Conservation (phyloP, 805 yeast species). For the Candida michaelii region DNA sequence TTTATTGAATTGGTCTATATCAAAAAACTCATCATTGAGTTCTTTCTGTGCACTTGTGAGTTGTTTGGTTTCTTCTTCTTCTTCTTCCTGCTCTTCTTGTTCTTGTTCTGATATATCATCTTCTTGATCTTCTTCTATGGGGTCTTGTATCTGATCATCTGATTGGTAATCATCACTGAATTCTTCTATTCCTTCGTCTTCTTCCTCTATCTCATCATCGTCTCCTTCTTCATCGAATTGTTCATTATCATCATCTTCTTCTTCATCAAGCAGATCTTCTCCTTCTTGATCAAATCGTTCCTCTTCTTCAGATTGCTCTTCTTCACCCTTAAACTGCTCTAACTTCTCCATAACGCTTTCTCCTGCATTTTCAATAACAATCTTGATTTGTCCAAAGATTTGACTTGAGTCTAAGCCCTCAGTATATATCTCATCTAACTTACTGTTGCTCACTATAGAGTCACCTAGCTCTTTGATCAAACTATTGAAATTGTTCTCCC, state of each 20-base stretch:
- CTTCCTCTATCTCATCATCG: slow-evolving; percentile 15
- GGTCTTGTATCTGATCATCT: no score
- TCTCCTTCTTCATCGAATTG: slow-evolving; percentile 21
- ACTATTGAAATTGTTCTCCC: slow-evolving; percentile 21
- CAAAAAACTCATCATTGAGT: slow-evolving; percentile 80
- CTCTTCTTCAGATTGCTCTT: slow-evolving; percentile 20
- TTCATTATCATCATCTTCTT: slow-evolving; percentile 22
- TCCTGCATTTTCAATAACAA: slow-evolving; percentile 77
- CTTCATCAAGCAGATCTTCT: slow-evolving; percentile 13
- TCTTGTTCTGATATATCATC: slow-evolving; percentile 24
- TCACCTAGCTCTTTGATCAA: slow-evolving; percentile 54
- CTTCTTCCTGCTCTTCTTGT: slow-evolving; percentile 14
- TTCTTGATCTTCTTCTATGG: slow-evolving; percentile 20
- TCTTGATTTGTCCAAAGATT: slow-evolving; percentile 89
- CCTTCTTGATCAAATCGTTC: slow-evolving; percentile 21
- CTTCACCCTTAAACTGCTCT: slow-evolving; percentile 46
- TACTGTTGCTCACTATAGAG: slow-evolving; percentile 55
- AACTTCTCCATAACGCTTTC: slow-evolving; percentile 60
- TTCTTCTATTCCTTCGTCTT: background rate
- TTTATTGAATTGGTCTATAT: slow-evolving; percentile 78
- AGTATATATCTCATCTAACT: slow-evolving; percentile 75
- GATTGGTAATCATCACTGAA: slow-evolving; percentile 15
- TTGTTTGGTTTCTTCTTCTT: slow-evolving; percentile 20
- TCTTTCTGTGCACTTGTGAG: slow-evolving; percentile 16
- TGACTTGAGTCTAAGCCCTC: slow-evolving; percentile 90